These are phyloP conservation scores for Hyphopichia burtonii DNA, from an alignment of 1,139 yeast genomes.

Conservation along the genomic window DNA sequence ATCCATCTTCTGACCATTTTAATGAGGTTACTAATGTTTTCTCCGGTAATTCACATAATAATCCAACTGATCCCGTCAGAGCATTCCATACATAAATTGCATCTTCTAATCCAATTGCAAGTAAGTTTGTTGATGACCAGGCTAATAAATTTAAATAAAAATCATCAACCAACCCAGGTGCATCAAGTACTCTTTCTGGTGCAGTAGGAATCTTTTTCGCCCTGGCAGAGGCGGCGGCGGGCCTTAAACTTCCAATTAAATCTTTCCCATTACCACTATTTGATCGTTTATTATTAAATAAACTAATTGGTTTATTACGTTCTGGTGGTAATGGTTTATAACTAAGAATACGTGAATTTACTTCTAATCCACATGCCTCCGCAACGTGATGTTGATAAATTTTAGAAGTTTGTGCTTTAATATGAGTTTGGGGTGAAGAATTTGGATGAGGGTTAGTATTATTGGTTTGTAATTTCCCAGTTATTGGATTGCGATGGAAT, in stretches of 20 bases:
- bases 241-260: conserved; percentile 24
- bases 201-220: conserved; percentile 78
- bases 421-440: conserved; percentile 54
- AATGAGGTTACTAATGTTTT: conserved; percentile 67
- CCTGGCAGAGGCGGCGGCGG: conserved; percentile 52
- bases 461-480: conserved; percentile 37
- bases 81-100: conserved; percentile 95
- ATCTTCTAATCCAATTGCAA: conserved; percentile 88
- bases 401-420: conserved; percentile 66
- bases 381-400: conserved; percentile 87
- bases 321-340: conserved; percentile 89
- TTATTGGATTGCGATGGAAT: conserved; percentile 41
- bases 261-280: not conserved
- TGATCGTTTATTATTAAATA: conserved; percentile 22
- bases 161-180: conserved; percentile 93
- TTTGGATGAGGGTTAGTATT: conserved; percentile 39
- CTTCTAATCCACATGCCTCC: conserved; percentile 87
- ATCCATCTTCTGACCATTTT: conserved; percentile 91
- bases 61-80: conserved; percentile 72
- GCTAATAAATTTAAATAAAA: conserved; percentile 83
- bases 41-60: conserved; percentile 58
- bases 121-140: conserved; percentile 81
- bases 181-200: conserved; percentile 93
- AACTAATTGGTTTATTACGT: conserved; percentile 54
- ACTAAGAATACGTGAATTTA: conserved; percentile 80